These are phyloP conservation scores for Tephrocybe sp. DNA, from an alignment of 768 basidiomycete species.

Conservation along the genomic window DNA sequence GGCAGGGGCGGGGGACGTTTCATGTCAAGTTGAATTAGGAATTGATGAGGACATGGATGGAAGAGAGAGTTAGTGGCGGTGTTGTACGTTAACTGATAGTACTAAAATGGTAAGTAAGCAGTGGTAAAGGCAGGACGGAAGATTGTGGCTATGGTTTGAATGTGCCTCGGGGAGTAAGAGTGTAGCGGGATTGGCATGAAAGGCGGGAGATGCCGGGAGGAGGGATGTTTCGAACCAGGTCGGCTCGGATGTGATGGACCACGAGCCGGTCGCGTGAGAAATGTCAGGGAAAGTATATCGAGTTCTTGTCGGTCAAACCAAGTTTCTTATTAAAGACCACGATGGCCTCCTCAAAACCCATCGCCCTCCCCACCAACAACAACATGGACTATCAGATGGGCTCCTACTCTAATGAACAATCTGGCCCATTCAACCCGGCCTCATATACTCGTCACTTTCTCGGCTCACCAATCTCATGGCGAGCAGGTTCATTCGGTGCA, in stretches of 20 bases:
- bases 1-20: no score
- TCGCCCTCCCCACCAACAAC: conserved; percentile 37
- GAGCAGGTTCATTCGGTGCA: conserved; percentile 61
- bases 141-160: neutral
- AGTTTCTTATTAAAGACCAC: conserved; percentile 8
- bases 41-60: no score
- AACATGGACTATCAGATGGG: conserved; percentile 35
- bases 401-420: conserved; percentile 45
- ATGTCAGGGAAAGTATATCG: no score
- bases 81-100: no score
- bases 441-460: conserved; percentile 68
- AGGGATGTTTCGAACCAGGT: neutral
- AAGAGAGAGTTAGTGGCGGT: no score
- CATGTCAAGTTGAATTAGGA: no score
- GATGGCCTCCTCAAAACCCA: conserved; percentile 37
- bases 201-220: neutral
- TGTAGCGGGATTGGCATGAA: neutral
- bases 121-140: neutral
- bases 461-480: conserved; percentile 73
- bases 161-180: neutral
- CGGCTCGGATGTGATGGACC: neutral
- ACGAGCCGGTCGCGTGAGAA: neutral
- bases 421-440: conserved; percentile 57
- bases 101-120: no score
- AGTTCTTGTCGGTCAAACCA: no score